Conservation (phyloP, 176 grass and related monocot species). For the Cocos nucifera region DNA sequence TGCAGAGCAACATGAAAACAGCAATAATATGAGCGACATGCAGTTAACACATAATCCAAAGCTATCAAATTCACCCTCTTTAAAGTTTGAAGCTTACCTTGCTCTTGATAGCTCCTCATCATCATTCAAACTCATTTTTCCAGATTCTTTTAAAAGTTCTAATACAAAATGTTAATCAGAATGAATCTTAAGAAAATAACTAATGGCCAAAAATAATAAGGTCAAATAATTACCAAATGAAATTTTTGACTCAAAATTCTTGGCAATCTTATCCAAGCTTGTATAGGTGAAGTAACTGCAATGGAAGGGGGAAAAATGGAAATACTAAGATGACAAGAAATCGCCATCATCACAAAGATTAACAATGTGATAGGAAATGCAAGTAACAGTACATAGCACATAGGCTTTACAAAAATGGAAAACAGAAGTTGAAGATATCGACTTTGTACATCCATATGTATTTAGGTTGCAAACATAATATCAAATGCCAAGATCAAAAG, state of each 20-base stretch:
- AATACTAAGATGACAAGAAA: neutral
- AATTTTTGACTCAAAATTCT: constrained; percentile 35
- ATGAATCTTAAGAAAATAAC: neutral
- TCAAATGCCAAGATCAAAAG: no score
- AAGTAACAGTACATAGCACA: no score
- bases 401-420: no score
- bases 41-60: neutral
- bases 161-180: constrained; percentile 4
- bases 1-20: neutral
- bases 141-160: constrained; percentile 29
- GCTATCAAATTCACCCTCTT: neutral
- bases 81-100: constrained; percentile 22
- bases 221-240: constrained; percentile 24
- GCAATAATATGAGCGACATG: neutral
- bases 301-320: neutral
- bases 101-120: constrained; percentile 24
- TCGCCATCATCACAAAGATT: no score
- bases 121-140: constrained; percentile 19
- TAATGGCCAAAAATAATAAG: constrained; percentile 2
- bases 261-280: constrained; percentile 73
- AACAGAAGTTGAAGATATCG: no score
- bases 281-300: constrained; percentile 87
- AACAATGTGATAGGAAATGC: constrained; percentile 1
- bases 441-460: no score
- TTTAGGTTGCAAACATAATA: no score